phyloP scores from a whole-genome alignment of 23 red algal species.

The Rhodosorus marinus region DNA sequence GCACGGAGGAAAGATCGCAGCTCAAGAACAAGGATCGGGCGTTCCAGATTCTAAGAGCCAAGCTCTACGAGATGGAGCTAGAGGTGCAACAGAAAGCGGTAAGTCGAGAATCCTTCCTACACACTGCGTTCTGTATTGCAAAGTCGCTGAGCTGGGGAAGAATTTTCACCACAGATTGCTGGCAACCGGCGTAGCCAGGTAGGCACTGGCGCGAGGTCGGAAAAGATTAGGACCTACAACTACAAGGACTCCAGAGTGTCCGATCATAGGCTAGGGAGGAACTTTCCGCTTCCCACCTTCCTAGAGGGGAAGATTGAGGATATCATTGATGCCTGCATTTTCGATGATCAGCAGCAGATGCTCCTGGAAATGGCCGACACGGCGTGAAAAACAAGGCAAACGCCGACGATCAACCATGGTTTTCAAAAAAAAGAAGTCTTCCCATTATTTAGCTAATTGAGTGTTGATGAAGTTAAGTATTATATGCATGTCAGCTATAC shows the following conservation, averaged over 20 bases:
- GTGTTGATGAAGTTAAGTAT: too few relatives aligned
- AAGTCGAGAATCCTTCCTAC: constrained; percentile 36
- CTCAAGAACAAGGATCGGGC: constrained; percentile 87
- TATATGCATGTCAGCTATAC: too few relatives aligned
- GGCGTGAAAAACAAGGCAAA: too few relatives aligned
- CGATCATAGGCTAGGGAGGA: constrained; percentile 80
- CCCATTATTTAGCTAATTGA: too few relatives aligned
- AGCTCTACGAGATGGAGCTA: constrained; percentile 86
- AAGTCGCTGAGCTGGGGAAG: too few relatives aligned
- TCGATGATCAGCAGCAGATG: constrained; percentile 66
- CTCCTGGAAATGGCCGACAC: constrained; percentile 34
- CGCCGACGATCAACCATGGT: too few relatives aligned
- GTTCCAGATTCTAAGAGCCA: constrained; percentile 97
- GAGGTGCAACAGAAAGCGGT: constrained; percentile 64
- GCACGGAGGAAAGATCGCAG: constrained; percentile 80
- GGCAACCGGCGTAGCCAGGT: too few relatives aligned
- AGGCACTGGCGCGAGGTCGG: constrained; percentile 77
- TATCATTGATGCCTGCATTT: constrained; percentile 77
- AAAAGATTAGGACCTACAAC: constrained; percentile 99
- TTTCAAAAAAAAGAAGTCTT: too few relatives aligned
- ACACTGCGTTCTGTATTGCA: too few relatives aligned
- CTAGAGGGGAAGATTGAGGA: constrained; percentile 71
- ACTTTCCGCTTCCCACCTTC: constrained; percentile 66
- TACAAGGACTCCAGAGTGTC: constrained; percentile 91
- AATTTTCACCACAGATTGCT: too few relatives aligned